Base-by-base conservation (phyloP, 2,329 filamentous ascomycete genomes). In the Paracoccidioides lutzii region DNA sequence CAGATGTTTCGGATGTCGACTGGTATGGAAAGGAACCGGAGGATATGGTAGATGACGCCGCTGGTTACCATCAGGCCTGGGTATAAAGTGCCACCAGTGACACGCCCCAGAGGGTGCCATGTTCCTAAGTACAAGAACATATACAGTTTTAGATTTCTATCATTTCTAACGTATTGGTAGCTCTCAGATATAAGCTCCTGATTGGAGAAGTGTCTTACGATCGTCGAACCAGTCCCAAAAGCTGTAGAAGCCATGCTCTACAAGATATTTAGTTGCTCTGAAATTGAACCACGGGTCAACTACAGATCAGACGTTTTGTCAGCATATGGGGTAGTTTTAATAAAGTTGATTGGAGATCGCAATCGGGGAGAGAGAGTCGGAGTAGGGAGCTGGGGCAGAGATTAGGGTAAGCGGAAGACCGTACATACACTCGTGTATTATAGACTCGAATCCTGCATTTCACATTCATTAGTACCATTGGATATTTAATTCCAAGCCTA, bases 201-300 rank as follows among this genome's bases (percentile, higher is more conserved):
- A 15, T 41, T 52, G 5, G 22, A 22, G 38, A 9, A 33, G 15
- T 33, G 42, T 70, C 81, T 61, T 78, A 85, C 93, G 85, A 78
- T 98, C 93, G 74, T 98, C 93, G 69, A 98, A 98, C 93, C 93
- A 98, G 73, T 98, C 91, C 93, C 93, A 98, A 72, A 98, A 98
- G 73, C 87, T 90, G 74, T 95, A 94, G 76, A 98, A 97, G 66
- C 93, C 93, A 83, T 98, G 83, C 69, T 91, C 82, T 55, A 98
- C 88, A 55, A 98, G 82, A 69, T 98, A 97, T 75, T 97, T 97
- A 56, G 93, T 97, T 63, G 93, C 93, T 73, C 93, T 82, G 75
- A 98, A 98, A 75, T 98, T 98, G 78, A 98, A 98, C 93, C 93
- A 98, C 40, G 93, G 93, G 75, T 98, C 93, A 76, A 98, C 91